These are phyloP conservation scores for Hygrocybe coccinea DNA, from an alignment of 768 basidiomycete genomes.

Conservation along the genomic window DNA sequence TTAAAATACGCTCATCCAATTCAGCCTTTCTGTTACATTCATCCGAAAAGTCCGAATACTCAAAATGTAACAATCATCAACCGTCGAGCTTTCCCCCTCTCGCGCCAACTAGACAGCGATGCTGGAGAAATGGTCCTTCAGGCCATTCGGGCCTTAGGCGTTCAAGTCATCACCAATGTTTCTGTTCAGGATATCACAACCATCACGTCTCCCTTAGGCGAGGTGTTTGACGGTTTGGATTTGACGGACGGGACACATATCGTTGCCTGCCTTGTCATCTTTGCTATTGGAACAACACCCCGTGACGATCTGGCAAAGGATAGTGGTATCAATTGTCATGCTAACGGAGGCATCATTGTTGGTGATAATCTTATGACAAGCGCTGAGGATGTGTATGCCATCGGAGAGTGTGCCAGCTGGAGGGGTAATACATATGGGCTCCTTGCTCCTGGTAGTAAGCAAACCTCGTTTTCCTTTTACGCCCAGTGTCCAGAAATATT, in stretches of 20 bases:
- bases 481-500: slow-evolving; percentile 5
- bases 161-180: slow-evolving; percentile 46
- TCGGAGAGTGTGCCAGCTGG: slow-evolving; percentile 76
- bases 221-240: slow-evolving; percentile 43
- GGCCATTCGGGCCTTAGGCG: slow-evolving; percentile 56
- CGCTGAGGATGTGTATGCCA: slow-evolving; percentile 57
- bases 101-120: slow-evolving; percentile 53
- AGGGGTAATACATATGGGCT: slow-evolving; percentile 63
- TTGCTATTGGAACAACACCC: slow-evolving; percentile 66
- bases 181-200: slow-evolving; percentile 28
- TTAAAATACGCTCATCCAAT: neutral
- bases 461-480: neutral
- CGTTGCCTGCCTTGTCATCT: slow-evolving; percentile 53
- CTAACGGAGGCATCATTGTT: slow-evolving; percentile 54
- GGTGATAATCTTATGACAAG: slow-evolving; percentile 55
- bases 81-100: slow-evolving; percentile 48
- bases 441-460: slow-evolving; percentile 61
- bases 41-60: slow-evolving; percentile 25
- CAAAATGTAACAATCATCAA: slow-evolving; percentile 50
- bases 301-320: slow-evolving; percentile 60
- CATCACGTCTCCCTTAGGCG: slow-evolving; percentile 19
- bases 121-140: slow-evolving; percentile 58
- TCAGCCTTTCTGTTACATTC: neutral
- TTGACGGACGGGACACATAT: slow-evolving; percentile 45
- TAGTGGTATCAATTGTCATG: slow-evolving; percentile 46